Evolutionary conservation across 176 grass and related monocot genomes (phyloP), one percentile per base, ranked within the genome.

Genomic region (Phoenix dactylifera): DNA sequence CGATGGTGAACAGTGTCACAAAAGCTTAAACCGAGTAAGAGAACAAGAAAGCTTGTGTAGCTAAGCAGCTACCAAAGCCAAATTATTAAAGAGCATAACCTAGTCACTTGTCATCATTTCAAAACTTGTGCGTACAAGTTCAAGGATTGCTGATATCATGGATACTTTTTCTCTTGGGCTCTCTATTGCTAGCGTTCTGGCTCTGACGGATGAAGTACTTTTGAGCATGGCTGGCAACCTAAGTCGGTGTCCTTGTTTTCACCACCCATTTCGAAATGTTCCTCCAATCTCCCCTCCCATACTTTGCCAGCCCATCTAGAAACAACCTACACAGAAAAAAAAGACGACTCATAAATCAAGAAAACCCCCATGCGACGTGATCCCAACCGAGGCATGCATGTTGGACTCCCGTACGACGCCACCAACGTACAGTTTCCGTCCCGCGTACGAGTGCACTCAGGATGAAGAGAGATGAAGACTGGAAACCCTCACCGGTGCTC

Each of bases 191-290:
- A 6, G 78, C 58, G 61, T 61, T 71, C 66, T 80, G 85, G 58
- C 18, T 70, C 66, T 83, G 92, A 14, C 87, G 73, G 65, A 80
- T 82, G 72, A 88, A 97, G 68, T 78, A 97, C 66, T 97, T 97
- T 78, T 97, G 92, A 22, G 92, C 92, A 74, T 97, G 92, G 80
- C 92, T 97, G 9, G 91, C 91, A 15, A 96, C 91, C 80, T 96
- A 86, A 57, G 86, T 90, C 24, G 91, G 86, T 63, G 91, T 96
- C 61, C 92, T 50, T 23, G 81, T 80, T 74, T 80, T 74, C 63
- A 97, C 92, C 55, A 84, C 24, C 87, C 89, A 91, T 6, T 87
- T 59, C 57, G 92, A 97, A 60, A 97, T 97, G 80, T 91, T 97
- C 61, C 87, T 59, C 92, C 92, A 97, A 70, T 97, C 87, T 10